These are phyloP conservation scores for Pseudogymnoascus sp. DNA, from an alignment of 2,329 filamentous ascomycete species.

Conservation along the genomic window DNA sequence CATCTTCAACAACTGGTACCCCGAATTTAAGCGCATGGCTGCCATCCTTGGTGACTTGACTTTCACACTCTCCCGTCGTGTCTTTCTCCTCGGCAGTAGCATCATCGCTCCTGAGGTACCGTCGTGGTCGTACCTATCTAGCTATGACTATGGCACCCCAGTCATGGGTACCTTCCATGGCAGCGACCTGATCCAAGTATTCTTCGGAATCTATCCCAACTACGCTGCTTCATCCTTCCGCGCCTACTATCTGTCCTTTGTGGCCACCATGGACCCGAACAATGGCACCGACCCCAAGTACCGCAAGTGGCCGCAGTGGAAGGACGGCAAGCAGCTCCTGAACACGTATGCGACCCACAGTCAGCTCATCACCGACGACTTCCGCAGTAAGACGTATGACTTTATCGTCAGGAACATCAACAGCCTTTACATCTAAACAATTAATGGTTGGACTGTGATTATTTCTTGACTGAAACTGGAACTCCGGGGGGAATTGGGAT, in stretches of 20 bases:
- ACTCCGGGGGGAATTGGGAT: background rate
- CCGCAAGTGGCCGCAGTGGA: conserved; percentile 49
- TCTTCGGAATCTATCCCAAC: conserved; percentile 56
- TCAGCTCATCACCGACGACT: conserved; percentile 39
- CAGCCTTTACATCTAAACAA: background rate
- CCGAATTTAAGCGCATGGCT: conserved; percentile 68
- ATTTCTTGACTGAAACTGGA: background rate
- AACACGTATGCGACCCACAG: conserved; percentile 36
- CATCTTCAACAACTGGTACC: conserved; percentile 62
- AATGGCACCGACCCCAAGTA: conserved; percentile 34
- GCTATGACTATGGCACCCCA: conserved; percentile 63
- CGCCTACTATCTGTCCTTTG: conserved; percentile 65
- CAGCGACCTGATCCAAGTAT: conserved; percentile 61
- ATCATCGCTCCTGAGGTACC: conserved; percentile 49
- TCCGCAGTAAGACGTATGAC: conserved; percentile 38
- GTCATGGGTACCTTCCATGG: conserved; percentile 71
- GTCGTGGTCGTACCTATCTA: conserved; percentile 67
- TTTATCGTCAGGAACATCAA: conserved; percentile 30
- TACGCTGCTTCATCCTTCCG: conserved; percentile 53
- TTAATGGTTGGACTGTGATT: background rate
- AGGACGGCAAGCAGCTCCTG: conserved; percentile 41
- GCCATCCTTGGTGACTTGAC: conserved; percentile 68
- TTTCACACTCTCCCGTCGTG: conserved; percentile 64
- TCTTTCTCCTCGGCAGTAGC: conserved; percentile 46
- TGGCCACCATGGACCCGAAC: conserved; percentile 66